Conservation (phyloP, 176 grass and related monocot species). For the Oryza australiensis region DNA sequence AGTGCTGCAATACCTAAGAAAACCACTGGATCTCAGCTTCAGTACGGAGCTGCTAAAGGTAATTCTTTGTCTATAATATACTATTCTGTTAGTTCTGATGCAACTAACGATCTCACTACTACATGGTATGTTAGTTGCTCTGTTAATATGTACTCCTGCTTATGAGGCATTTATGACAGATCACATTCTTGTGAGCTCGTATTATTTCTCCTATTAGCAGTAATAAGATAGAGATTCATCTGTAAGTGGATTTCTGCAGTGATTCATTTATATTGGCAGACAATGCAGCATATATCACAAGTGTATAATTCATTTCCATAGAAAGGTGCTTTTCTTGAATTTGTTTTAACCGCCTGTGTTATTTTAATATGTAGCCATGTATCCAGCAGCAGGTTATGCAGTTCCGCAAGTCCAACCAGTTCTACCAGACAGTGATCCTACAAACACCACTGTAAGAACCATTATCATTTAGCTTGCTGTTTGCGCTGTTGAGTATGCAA, state of each 20-base stretch:
- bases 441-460: slow-evolving; percentile 65
- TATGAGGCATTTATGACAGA: neutral
- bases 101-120: neutral
- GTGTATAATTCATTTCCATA: slow-evolving; percentile 17
- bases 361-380: slow-evolving; percentile 49
- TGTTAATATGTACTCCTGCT: slow-evolving; percentile 22
- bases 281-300: slow-evolving; percentile 6
- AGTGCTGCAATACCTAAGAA: slow-evolving; percentile 93
- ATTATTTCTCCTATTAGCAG: slow-evolving; percentile 14
- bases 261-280: slow-evolving; percentile 31
- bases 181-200: neutral
- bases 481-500: slow-evolving; percentile 31
- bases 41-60: slow-evolving; percentile 70
- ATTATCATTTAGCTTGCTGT: slow-evolving; percentile 24
- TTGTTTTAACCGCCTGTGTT: slow-evolving; percentile 20
- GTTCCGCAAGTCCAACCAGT: slow-evolving; percentile 57
- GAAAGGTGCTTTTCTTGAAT: neutral
- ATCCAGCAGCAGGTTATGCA: slow-evolving; percentile 66
- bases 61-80: slow-evolving; percentile 17
- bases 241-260: slow-evolving; percentile 19
- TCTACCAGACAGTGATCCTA: slow-evolving; percentile 65
- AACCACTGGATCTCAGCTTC: slow-evolving; percentile 62
- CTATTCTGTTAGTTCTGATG: slow-evolving; percentile 21
- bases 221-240: slow-evolving; percentile 31
- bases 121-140: neutral